Evolutionary conservation across 805 yeast genomes (phyloP), one percentile per base, ranked within the genome.

Genomic region (Saccharomycopsis sp.): DNA sequence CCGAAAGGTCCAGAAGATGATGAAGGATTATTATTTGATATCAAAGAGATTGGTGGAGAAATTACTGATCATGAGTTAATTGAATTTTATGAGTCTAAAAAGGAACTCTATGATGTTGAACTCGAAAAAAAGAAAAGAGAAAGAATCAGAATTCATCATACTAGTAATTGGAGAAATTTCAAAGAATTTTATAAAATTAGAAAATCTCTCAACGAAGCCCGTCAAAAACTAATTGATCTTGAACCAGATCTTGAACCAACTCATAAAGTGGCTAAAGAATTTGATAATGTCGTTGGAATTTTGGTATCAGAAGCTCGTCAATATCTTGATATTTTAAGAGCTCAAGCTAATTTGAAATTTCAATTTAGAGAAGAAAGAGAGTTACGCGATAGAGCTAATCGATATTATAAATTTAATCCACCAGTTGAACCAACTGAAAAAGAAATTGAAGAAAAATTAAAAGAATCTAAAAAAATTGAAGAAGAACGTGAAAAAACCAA

Each of bases 261-360:
- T 6, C 45, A 44, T 15, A 18, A 28, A 9, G 23, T 32, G 9
- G 44, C 45, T 9, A 14, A 20, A 14, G 15, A 57, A 21, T 50
- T 62, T 17, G 63, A 62, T 36, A 47, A 52, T 20, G 56, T 78
- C 41, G 57, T 78, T 37, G 61, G 63, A 33, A 60, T 71, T 13
- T 53, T 81, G 36, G 53, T 69, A 23, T 66, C 72, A 34, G 92
- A 82, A 51, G 70, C 76, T 39, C 77, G 74, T 14, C 77, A 74
- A 36, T 77, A 74, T 51, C 60, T 77, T 46, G 69, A 72, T 25
- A 64, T 74, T 26, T 55, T 73, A 42, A 66, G 79, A 53, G 73
- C 80, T 6, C 66, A 70, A 51, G 78, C 78, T 15, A 74, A 75
- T 49, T 39, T 74, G 31, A 72, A 68, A 25, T 74, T 74, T 55